Percentiles rank a stretch among this genome's conserved stretches.
phyloP scores from a whole-genome alignment of 192 early-diverging fungal species.

The Dispira simplex region DNA sequence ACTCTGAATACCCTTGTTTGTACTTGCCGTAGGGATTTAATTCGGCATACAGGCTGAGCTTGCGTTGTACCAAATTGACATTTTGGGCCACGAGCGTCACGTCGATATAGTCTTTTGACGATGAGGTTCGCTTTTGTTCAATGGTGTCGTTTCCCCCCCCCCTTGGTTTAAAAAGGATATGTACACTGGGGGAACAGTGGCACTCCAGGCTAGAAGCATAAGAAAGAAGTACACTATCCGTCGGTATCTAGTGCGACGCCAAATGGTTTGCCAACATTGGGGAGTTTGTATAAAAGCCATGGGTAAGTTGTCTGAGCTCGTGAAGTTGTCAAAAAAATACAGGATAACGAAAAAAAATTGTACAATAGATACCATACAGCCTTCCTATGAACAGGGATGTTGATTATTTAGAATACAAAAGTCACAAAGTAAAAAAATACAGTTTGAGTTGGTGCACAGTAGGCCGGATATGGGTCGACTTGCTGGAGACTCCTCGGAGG shows the following conservation, averaged over 20 bases:
- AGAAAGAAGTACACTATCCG: background rate
- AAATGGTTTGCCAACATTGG: background rate
- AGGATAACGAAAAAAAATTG: too few species aligned
- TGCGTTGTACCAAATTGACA: background rate
- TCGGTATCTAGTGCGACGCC: conserved; percentile 2
- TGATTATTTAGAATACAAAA: too few species aligned
- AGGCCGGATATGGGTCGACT: too few species aligned
- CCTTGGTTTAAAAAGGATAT: background rate
- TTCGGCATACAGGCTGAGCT: background rate
- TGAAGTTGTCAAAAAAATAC: too few species aligned
- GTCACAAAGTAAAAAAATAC: too few species aligned
- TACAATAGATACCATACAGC: too few species aligned
- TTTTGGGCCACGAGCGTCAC: conserved; percentile 2
- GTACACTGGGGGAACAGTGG: background rate
- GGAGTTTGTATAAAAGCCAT: too few species aligned
- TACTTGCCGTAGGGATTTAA: background rate
- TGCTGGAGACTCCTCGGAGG: too few species aligned
- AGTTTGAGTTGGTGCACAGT: too few species aligned
- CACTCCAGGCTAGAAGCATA: background rate
- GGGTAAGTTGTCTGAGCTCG: too few species aligned
- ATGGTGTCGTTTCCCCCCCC: background rate
- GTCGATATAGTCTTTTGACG: background rate
- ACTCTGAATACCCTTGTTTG: background rate
- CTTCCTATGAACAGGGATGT: too few species aligned
- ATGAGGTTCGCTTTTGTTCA: background rate